Conservation (phyloP, 495 filamentous ascomycete genomes). For the Daldinia decipiens region DNA sequence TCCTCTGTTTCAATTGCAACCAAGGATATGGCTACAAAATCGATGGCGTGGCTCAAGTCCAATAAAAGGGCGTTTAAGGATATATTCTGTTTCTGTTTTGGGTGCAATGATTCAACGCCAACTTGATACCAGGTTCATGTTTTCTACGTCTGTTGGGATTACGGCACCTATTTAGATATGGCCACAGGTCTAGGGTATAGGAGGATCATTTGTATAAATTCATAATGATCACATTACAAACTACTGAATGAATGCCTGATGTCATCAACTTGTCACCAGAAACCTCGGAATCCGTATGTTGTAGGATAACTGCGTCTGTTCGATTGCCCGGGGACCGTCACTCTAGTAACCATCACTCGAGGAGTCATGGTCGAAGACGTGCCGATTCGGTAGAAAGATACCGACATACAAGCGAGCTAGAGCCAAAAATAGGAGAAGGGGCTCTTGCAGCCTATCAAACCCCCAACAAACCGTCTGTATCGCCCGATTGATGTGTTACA, state of each 20-base stretch:
- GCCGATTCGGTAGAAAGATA: background rate
- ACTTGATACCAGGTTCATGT: constrained; percentile 29
- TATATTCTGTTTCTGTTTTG: constrained; percentile 14
- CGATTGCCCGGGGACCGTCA: background rate
- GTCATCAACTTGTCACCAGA: background rate
- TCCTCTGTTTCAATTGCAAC: constrained; percentile 2
- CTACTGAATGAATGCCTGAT: background rate
- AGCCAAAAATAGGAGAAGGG: background rate
- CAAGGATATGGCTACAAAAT: background rate
- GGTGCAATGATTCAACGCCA: constrained; percentile 13
- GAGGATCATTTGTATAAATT: constrained; percentile 3
- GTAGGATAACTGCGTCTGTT: background rate
- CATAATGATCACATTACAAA: background rate
- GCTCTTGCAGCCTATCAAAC: background rate
- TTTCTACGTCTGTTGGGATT: constrained; percentile 12
- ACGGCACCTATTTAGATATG: constrained; percentile 7
- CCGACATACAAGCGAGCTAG: background rate
- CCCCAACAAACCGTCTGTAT: background rate
- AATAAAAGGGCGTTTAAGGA: constrained; percentile 20
- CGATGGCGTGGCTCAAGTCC: constrained; percentile 1
- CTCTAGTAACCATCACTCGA: background rate
- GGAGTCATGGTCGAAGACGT: background rate
- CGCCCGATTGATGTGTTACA: background rate
- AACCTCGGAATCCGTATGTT: background rate
- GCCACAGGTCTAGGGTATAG: background rate